Conservation (phyloP, 2,329 filamentous ascomycete genomes). For the Juglanconis juglandina region DNA sequence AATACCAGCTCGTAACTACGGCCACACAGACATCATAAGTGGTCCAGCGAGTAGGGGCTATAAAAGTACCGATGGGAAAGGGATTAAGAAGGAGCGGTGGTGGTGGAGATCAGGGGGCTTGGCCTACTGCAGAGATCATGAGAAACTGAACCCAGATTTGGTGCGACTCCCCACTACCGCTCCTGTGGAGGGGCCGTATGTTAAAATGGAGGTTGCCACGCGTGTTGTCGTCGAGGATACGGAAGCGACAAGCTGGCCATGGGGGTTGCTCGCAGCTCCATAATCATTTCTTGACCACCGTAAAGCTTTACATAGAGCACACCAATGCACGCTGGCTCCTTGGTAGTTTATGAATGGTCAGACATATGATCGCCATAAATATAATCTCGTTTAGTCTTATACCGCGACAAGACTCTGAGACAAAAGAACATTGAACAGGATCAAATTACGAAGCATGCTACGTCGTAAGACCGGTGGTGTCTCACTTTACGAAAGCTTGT, state of each 20-base stretch:
- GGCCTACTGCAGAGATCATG: not conserved
- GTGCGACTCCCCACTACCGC: not conserved
- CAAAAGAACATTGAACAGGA: no score
- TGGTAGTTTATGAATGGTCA: no score
- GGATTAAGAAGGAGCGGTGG: slow-evolving; percentile 1
- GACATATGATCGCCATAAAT: no score
- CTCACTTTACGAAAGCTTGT: no score
- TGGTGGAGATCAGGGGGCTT: slow-evolving; percentile 5
- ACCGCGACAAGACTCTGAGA: no score
- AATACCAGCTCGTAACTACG: slow-evolving; percentile 9
- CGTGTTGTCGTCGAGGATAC: not conserved
- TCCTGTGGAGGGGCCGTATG: slow-evolving; percentile 1
- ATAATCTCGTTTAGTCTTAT: no score
- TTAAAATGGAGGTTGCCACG: slow-evolving; percentile 13
- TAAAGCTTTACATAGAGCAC: no score
- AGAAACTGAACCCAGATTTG: not conserved
- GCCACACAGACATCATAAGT: not conserved
- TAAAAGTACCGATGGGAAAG: not conserved
- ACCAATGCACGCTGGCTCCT: no score
- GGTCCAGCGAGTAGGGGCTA: slow-evolving; percentile 1
- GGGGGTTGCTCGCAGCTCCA: not conserved
- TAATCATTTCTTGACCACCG: not conserved
- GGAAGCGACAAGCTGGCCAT: not conserved
- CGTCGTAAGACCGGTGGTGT: no score
- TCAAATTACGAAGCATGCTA: no score